Conservation (phyloP, 371 early-diverging fungal species). For the Rhizopus microsporus region DNA sequence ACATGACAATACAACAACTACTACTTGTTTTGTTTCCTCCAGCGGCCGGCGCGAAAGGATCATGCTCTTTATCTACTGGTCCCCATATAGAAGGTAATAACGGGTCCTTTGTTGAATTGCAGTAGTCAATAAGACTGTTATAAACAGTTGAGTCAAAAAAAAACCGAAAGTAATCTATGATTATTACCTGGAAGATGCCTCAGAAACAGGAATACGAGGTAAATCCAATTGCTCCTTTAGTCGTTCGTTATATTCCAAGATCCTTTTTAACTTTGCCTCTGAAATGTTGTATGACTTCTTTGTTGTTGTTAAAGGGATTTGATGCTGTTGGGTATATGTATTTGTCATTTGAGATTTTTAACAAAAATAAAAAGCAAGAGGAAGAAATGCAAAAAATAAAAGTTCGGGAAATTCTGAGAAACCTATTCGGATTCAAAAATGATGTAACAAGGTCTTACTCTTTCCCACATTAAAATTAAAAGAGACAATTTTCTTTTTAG, state of each 20-base stretch:
- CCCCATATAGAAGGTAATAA: conserved; percentile 85
- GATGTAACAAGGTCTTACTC: no score
- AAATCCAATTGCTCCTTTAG: conserved; percentile 77
- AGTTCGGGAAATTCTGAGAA: neutral
- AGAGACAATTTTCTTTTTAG: no score
- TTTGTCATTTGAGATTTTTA: conserved; percentile 12
- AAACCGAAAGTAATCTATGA: conserved; percentile 1
- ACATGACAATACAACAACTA: conserved; percentile 35
- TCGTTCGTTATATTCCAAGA: conserved; percentile 75
- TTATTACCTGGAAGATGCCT: conserved; percentile 52
- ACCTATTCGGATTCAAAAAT: no score
- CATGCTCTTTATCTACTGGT: conserved; percentile 66
- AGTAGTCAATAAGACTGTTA: conserved; percentile 55
- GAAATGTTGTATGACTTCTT: conserved; percentile 42
- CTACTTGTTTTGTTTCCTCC: conserved; percentile 13
- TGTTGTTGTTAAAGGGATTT: conserved; percentile 3
- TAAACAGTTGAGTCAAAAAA: neutral
- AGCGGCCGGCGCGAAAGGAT: conserved; percentile 71
- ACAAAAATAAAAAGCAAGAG: conserved; percentile 1
- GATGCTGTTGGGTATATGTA: conserved; percentile 26
- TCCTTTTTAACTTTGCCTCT: conserved; percentile 69
- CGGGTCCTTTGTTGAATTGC: conserved; percentile 61
- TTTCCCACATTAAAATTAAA: no score
- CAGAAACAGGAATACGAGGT: conserved; percentile 74
- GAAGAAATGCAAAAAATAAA: conserved; percentile 5